Evolutionary conservation across 2,329 filamentous ascomycete species (phyloP).

Genomic region (Amesomyces nigricolor): DNA sequence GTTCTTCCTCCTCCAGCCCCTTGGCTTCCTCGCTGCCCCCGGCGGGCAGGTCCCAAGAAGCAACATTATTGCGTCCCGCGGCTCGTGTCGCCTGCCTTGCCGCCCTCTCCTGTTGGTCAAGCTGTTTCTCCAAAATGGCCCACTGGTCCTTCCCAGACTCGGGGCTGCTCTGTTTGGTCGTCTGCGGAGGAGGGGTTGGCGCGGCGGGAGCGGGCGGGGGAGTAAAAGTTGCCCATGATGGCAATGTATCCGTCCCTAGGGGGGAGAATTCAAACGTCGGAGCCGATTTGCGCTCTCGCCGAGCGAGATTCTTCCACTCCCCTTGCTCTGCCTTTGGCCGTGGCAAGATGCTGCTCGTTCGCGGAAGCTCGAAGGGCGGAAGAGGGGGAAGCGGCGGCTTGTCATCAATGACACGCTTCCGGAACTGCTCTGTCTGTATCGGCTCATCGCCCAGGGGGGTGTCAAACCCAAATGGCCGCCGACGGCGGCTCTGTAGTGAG

Average conservation of each 20-base stretch:
- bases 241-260: neutral
- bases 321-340: neutral
- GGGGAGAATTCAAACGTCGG: neutral
- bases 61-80: neutral
- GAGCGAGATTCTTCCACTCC: conserved; percentile 13
- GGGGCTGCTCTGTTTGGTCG: neutral
- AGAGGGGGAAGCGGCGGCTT: neutral
- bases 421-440: neutral
- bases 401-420: no score
- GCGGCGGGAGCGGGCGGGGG: neutral
- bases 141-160: neutral
- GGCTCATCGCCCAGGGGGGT: no score
- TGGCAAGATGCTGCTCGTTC: neutral
- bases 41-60: conserved; percentile 22
- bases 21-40: conserved; percentile 2
- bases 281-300: neutral
- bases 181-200: neutral
- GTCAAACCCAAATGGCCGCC: neutral
- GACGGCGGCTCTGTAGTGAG: neutral
- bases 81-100: neutral
- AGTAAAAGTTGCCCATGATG: no score
- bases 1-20: neutral
- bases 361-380: neutral
- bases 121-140: neutral
- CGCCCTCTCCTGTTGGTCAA: neutral